Conservation (phyloP, 192 early-diverging fungal genomes). For the Jimgerdemannia lactiflua region DNA sequence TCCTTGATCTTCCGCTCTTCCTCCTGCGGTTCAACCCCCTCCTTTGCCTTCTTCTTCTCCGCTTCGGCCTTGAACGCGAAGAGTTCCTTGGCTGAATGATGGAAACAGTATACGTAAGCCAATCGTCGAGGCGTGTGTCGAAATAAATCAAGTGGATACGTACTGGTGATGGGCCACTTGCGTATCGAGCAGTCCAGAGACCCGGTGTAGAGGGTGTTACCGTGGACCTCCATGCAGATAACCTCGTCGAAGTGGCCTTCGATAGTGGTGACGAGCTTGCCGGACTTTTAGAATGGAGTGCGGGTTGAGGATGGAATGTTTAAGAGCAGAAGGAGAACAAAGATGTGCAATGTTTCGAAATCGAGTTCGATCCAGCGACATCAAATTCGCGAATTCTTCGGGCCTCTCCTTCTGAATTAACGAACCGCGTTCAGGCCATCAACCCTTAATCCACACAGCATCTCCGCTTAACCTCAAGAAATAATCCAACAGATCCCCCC, state of each 20-base stretch:
- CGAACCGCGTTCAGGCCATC: too few relatives aligned
- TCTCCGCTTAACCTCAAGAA: too few relatives aligned
- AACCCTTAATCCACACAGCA: too few relatives aligned
- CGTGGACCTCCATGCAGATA: slow-evolving; percentile 54
- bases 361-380: too few relatives aligned
- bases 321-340: too few relatives aligned
- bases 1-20: slow-evolving; percentile 5
- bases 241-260: slow-evolving; percentile 93
- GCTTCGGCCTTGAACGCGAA: slow-evolving; percentile 10
- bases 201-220: slow-evolving; percentile 69
- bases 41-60: slow-evolving; percentile 13
- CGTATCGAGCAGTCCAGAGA: slow-evolving; percentile 87
- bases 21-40: slow-evolving; percentile 7
- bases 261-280: slow-evolving; percentile 70
- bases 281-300: slow-evolving; percentile 48
- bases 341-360: too few relatives aligned
- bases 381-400: too few relatives aligned
- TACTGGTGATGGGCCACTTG: slow-evolving; percentile 71
- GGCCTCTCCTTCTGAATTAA: too few relatives aligned
- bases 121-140: slow-evolving; percentile 4
- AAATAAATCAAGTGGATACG: neutral
- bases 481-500: too few relatives aligned
- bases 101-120: slow-evolving; percentile 24
- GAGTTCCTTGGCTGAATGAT: slow-evolving; percentile 11
- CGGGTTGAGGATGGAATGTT: neutral